Percentiles rank a stretch among this genome's conserved stretches.
phyloP scores from a whole-genome alignment of 768 basidiomycete genomes.

The Boletus huronensis region DNA sequence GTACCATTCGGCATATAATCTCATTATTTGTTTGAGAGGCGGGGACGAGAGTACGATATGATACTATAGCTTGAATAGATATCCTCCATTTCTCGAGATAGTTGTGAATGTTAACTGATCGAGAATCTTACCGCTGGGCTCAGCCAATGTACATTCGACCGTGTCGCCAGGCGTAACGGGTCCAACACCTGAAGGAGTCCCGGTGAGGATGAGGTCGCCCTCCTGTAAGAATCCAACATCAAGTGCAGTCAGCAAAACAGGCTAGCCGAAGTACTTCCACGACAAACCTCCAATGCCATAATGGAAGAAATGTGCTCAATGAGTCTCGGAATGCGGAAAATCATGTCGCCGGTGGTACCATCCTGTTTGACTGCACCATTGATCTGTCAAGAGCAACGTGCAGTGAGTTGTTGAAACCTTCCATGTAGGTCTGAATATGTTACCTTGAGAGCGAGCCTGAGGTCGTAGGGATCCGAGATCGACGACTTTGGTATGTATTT shows the following conservation, averaged over 20 bases:
- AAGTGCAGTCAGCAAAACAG: background rate
- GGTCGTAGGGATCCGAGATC: constrained; percentile 68
- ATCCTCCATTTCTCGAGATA: constrained; percentile 66
- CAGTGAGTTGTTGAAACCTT: background rate
- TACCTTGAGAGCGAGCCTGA: constrained; percentile 76
- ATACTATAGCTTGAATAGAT: constrained; percentile 42
- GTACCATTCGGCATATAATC: constrained; percentile 16
- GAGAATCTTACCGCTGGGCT: constrained; percentile 52
- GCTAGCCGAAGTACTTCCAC: background rate
- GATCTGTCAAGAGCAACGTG: constrained; percentile 45
- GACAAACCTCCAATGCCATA: constrained; percentile 87
- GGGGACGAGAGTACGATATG: background rate
- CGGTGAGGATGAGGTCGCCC: constrained; percentile 87
- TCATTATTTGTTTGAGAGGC: constrained; percentile 1
- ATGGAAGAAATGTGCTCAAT: constrained; percentile 92
- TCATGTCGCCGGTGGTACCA: constrained; percentile 85
- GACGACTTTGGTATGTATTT: constrained; percentile 75
- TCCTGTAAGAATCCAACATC: constrained; percentile 46
- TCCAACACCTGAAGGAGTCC: constrained; percentile 91
- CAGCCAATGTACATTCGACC: constrained; percentile 68
- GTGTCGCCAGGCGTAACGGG: constrained; percentile 71
- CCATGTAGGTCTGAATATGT: background rate
- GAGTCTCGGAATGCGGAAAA: constrained; percentile 83
- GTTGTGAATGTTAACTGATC: constrained; percentile 63
- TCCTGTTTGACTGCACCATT: constrained; percentile 83